phyloP scores from a whole-genome alignment of 768 basidiomycete species.

The Pulveroboletus sp. region DNA sequence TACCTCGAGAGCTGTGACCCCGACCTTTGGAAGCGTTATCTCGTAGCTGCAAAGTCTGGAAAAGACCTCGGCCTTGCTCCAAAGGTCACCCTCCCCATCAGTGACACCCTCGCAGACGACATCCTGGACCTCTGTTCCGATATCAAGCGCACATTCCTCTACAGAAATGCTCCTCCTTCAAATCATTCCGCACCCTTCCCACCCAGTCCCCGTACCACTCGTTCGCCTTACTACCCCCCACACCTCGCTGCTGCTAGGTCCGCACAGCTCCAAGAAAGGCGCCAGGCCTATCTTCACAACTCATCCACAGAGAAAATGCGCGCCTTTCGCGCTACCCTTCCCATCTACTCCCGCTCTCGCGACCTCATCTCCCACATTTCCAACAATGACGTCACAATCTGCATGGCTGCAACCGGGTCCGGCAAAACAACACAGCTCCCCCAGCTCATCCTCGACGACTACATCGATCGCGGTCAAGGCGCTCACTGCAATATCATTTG shows the following conservation, averaged over 20 bases:
- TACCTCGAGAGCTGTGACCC: constrained; percentile 87
- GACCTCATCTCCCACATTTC: constrained; percentile 68
- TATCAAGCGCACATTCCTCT: constrained; percentile 61
- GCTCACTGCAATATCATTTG: constrained; percentile 87
- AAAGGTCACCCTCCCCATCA: constrained; percentile 63
- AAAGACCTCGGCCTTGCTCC: constrained; percentile 72
- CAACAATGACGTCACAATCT: constrained; percentile 81
- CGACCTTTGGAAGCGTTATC: constrained; percentile 73
- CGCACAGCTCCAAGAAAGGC: constrained; percentile 47
- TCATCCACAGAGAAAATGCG: constrained; percentile 67
- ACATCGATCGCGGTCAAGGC: constrained; percentile 75
- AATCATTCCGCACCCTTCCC: constrained; percentile 6
- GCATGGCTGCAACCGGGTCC: constrained; percentile 88
- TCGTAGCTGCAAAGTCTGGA: constrained; percentile 57
- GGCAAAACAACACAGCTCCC: constrained; percentile 96
- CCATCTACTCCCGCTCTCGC: constrained; percentile 67
- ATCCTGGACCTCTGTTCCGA: constrained; percentile 70
- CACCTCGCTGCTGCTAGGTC: constrained; percentile 52
- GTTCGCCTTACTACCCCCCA: constrained; percentile 29
- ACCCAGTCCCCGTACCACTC: constrained; percentile 9
- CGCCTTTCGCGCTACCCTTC: constrained; percentile 60
- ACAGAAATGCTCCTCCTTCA: constrained; percentile 56
- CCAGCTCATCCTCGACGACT: constrained; percentile 85
- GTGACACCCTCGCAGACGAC: constrained; percentile 60
- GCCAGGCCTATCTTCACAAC: constrained; percentile 58